Base-by-base conservation (phyloP, 805 yeast genomes). In the Maudiozyma bulderi region DNA sequence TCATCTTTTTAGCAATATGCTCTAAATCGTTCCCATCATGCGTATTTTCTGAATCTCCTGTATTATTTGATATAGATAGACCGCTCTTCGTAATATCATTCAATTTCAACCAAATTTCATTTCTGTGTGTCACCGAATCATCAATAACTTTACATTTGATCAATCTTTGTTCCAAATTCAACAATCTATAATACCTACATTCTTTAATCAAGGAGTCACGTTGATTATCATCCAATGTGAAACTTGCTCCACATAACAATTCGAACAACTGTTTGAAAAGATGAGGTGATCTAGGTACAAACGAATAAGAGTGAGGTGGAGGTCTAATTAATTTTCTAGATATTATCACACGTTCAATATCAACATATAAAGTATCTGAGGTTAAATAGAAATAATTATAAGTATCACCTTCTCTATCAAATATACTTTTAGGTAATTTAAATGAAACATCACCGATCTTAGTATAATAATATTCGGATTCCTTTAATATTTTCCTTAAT, bases 341-440 rank as follows among this genome's bases (percentile, higher is more conserved):
- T 13, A 61, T 47, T 66, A 66, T 49, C 9, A 71, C 54, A 15
- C 70, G 69, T 28, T 75, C 71, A 9, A 80, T 75, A 51, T 80
- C 82, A 3, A 69, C 61, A 50, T 78, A 70, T 20, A 81, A 61
- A 1, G 80, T 69, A 34, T 77, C 76, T 57, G 73, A 74, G 2
- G 84, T 76, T 37, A 87, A 68, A 9, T 84, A 75, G 67, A 89
- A 86, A 64, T 74, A 88, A 64, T 89, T 89, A 9, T 91, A 95
- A 43, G 68, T 62, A 60, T 90, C 88, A 0, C 95, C 96, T 3
- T 78, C 73, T 3, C 71, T 62, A 5, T 64, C 57, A 44, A 90
- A 68, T 10, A 87, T 54, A 13, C 69, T 69, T 50, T 75, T 74
- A 1, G 89, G 76, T 2, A 89, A 67, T 52, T 73, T 75, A 63